phyloP scores from a whole-genome alignment of 116 monocot genomes.

The Dioscorea cayenensis region DNA sequence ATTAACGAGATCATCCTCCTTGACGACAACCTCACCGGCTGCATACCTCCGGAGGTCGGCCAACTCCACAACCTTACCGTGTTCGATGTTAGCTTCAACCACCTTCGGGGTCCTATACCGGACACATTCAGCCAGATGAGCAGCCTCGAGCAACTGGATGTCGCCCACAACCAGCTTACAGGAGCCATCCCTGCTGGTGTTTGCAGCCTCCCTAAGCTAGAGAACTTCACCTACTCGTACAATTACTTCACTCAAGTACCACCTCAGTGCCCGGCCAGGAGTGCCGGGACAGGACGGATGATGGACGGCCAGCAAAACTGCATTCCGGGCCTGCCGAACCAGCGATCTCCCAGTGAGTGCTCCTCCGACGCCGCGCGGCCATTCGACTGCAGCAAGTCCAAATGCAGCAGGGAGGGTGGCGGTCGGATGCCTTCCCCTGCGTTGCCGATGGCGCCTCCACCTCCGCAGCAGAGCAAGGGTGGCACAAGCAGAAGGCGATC shows the following conservation, averaged over 20 bases:
- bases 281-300: background rate
- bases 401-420: conserved; percentile 3
- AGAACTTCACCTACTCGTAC: conserved; percentile 59
- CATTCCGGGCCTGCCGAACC: conserved; percentile 35
- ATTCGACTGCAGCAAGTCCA: conserved; percentile 33
- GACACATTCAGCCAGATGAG: conserved; percentile 16
- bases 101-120: conserved; percentile 43
- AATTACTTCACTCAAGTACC: conserved; percentile 62
- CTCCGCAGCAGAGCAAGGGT: background rate
- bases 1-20: conserved; percentile 60
- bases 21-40: conserved; percentile 39
- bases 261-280: conserved; percentile 18
- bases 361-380: conserved; percentile 29
- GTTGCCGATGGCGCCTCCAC: background rate
- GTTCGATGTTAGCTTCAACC: conserved; percentile 69
- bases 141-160: conserved; percentile 56
- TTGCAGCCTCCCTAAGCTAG: conserved; percentile 44
- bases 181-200: conserved; percentile 40
- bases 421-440: background rate
- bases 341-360: conserved; percentile 36
- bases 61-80: conserved; percentile 29
- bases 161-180: conserved; percentile 46
- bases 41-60: conserved; percentile 55
- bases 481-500: background rate
- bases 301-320: conserved; percentile 45